Percentiles rank a stretch among this genome's conserved stretches.
Conservation (phyloP, 2,329 filamentous ascomycete genomes). For the Penicillium hordei region DNA sequence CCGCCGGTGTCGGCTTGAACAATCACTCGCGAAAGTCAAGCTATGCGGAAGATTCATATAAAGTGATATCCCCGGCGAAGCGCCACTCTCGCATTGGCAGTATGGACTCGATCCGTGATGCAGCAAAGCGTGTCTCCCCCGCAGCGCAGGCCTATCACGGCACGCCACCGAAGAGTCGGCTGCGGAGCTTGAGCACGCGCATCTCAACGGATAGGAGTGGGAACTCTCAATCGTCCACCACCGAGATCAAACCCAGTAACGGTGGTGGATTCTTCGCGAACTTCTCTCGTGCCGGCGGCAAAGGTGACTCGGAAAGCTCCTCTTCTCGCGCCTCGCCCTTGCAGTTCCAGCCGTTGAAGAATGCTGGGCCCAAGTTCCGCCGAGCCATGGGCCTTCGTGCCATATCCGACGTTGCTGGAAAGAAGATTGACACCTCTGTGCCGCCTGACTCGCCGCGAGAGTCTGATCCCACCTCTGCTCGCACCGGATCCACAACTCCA, state of each 20-base stretch:
- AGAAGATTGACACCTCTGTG: conserved; percentile 47
- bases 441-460: conserved; percentile 51
- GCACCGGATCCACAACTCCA: conserved; percentile 72
- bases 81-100: conserved; percentile 78
- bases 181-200: conserved; percentile 63
- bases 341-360: conserved; percentile 52
- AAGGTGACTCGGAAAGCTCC: conserved; percentile 50
- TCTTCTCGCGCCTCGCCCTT: conserved; percentile 49
- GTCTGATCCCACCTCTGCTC: conserved; percentile 63
- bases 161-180: conserved; percentile 52
- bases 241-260: conserved; percentile 51
- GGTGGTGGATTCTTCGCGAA: conserved; percentile 38
- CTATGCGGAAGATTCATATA: conserved; percentile 70
- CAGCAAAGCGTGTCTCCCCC: conserved; percentile 52
- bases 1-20: conserved; percentile 38
- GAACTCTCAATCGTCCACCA: conserved; percentile 53
- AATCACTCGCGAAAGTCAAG: conserved; percentile 70
- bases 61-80: conserved; percentile 65
- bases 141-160: conserved; percentile 66
- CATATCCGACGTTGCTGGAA: conserved; percentile 72
- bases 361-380: conserved; percentile 59
- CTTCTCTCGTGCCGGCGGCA: conserved; percentile 47
- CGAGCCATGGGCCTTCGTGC: conserved; percentile 72
- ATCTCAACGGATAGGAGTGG: conserved; percentile 36
- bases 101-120: conserved; percentile 69